Evolutionary conservation across 768 basidiomycete genomes (phyloP).

Genomic region (Boletus reticuloceps): DNA sequence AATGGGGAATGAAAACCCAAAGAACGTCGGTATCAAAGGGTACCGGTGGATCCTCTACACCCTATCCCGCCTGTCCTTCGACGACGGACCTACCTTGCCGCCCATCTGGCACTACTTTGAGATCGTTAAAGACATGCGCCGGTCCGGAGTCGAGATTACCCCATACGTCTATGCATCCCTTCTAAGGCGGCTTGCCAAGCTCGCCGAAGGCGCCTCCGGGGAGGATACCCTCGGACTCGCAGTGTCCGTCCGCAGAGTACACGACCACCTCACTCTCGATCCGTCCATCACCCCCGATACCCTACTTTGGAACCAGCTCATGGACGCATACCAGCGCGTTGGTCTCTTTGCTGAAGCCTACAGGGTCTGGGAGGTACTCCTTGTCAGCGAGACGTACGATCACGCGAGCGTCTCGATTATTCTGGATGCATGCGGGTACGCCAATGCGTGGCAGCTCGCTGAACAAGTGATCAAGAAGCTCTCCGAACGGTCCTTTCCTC

Average conservation of each 20-base stretch:
- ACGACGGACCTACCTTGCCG: slow-evolving; percentile 37
- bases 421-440: slow-evolving; percentile 77
- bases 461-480: slow-evolving; percentile 54
- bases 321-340: slow-evolving; percentile 86
- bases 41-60: slow-evolving; percentile 63
- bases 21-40: slow-evolving; percentile 51
- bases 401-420: slow-evolving; percentile 75
- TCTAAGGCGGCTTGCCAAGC: slow-evolving; percentile 49
- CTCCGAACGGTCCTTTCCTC: slow-evolving; percentile 43
- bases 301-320: slow-evolving; percentile 75
- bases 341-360: slow-evolving; percentile 69
- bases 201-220: slow-evolving; percentile 36
- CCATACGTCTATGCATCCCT: slow-evolving; percentile 66
- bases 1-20: slow-evolving; percentile 26
- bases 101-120: slow-evolving; percentile 61
- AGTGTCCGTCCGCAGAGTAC: slow-evolving; percentile 57
- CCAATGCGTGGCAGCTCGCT: slow-evolving; percentile 50
- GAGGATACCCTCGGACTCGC: slow-evolving; percentile 36
- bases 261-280: slow-evolving; percentile 78
- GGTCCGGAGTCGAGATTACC: slow-evolving; percentile 55
- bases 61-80: slow-evolving; percentile 58
- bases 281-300: slow-evolving; percentile 70
- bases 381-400: slow-evolving; percentile 55
- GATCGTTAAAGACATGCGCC: slow-evolving; percentile 79
- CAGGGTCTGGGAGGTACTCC: slow-evolving; percentile 77